Conservation (phyloP, 805 yeast genomes). For the Sugiyamaella marilandica region DNA sequence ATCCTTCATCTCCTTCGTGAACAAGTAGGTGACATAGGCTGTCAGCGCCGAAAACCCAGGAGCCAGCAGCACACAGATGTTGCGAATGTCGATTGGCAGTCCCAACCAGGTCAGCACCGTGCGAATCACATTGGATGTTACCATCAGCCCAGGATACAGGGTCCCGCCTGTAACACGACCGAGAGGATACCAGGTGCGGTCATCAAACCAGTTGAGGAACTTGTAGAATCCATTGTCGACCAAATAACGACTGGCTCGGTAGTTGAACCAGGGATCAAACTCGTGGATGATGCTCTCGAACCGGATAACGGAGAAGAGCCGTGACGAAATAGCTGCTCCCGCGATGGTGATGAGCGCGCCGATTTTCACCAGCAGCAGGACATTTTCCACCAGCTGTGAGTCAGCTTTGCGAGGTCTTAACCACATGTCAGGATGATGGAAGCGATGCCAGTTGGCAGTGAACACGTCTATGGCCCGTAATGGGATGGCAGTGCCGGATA, state of each 20-base stretch:
- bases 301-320: constrained; percentile 93
- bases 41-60: constrained; percentile 95
- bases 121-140: constrained; percentile 89
- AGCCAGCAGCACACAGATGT: constrained; percentile 91
- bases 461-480: background rate
- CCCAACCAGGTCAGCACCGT: constrained; percentile 58
- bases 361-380: constrained; percentile 47
- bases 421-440: constrained; percentile 10
- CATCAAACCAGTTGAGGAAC: constrained; percentile 97
- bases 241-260: constrained; percentile 89
- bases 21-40: constrained; percentile 79
- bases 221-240: constrained; percentile 81
- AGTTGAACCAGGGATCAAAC: constrained; percentile 65
- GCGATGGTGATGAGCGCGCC: constrained; percentile 71
- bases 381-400: constrained; percentile 16
- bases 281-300: constrained; percentile 97
- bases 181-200: constrained; percentile 97
- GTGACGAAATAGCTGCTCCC: constrained; percentile 86
- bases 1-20: constrained; percentile 87
- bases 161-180: constrained; percentile 99
- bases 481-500: constrained; percentile 1
- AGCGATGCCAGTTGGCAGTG: background rate
- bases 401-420: constrained; percentile 8
- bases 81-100: constrained; percentile 88
- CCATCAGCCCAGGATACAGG: constrained; percentile 96